phyloP scores from a whole-genome alignment of 2,329 filamentous ascomycete species.

The Cladosporium phlei region DNA sequence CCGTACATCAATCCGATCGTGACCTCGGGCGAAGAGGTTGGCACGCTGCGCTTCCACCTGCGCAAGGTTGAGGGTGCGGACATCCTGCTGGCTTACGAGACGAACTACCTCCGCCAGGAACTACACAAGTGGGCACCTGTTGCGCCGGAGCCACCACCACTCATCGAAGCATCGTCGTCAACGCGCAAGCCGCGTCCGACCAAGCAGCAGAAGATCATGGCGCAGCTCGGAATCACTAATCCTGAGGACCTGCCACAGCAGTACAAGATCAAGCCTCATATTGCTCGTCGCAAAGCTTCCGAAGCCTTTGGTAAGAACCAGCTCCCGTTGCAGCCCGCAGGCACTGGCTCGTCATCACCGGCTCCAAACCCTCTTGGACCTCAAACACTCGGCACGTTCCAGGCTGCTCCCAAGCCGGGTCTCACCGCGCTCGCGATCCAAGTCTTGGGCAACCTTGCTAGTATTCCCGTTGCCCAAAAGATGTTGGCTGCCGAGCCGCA shows the following conservation, averaged over 20 bases:
- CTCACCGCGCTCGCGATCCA: slow-evolving; percentile 23
- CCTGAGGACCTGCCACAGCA: slow-evolving; percentile 84
- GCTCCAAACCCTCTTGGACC: slow-evolving; percentile 19
- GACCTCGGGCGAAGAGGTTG: slow-evolving; percentile 77
- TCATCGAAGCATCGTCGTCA: slow-evolving; percentile 80
- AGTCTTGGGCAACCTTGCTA: slow-evolving; percentile 22
- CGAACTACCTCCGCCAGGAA: slow-evolving; percentile 96
- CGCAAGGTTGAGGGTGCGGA: slow-evolving; percentile 97
- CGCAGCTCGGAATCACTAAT: slow-evolving; percentile 80
- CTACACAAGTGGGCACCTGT: slow-evolving; percentile 93
- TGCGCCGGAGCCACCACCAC: slow-evolving; percentile 76
- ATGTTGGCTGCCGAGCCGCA: slow-evolving; percentile 23
- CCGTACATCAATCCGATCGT: slow-evolving; percentile 71
- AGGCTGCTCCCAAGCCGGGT: slow-evolving; percentile 16
- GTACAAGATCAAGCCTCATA: slow-evolving; percentile 72
- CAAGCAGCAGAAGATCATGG: slow-evolving; percentile 92
- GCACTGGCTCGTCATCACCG: slow-evolving; percentile 24
- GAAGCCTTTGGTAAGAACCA: slow-evolving; percentile 24
- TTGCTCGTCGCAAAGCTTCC: slow-evolving; percentile 60
- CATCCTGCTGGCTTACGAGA: slow-evolving; percentile 83
- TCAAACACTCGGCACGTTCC: slow-evolving; percentile 12
- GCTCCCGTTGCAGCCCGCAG: slow-evolving; percentile 27
- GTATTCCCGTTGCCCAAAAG: slow-evolving; percentile 22
- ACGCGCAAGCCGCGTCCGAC: slow-evolving; percentile 94
- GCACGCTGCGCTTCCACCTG: slow-evolving; percentile 88